Conservation (phyloP, 73 alveolate genomes). For the Paramecium primaurelia region DNA sequence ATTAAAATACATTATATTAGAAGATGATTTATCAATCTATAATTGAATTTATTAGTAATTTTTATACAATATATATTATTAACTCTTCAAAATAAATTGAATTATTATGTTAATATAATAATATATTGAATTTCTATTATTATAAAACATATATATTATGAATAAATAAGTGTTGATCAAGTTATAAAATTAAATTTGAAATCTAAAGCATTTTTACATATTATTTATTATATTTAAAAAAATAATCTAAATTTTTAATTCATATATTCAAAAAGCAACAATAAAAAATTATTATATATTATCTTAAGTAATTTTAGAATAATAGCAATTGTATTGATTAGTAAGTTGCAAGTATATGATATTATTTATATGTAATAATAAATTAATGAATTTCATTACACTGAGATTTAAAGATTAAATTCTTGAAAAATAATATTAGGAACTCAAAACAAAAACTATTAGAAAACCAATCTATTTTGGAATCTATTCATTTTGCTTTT, state of each 20-base stretch:
- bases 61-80: no score
- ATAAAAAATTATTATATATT: neutral
- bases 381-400: neutral
- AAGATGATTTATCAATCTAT: neutral
- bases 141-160: no score
- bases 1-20: neutral
- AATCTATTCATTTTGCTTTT: neutral
- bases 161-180: no score
- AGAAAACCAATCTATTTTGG: neutral
- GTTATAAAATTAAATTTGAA: neutral
- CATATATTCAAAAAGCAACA: neutral
- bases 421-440: constrained; percentile 1
- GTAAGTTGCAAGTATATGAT: neutral
- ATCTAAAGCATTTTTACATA: no score
- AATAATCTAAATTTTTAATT: no score
- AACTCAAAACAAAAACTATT: neutral
- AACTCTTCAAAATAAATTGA: no score
- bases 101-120: no score
- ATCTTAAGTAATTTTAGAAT: neutral
- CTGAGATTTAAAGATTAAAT: neutral
- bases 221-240: no score
- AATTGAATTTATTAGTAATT: no score
- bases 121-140: no score
- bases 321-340: neutral
- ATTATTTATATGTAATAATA: neutral